Conservation (phyloP, 2,329 filamentous ascomycete genomes). For the Aspergillus vadensis region DNA sequence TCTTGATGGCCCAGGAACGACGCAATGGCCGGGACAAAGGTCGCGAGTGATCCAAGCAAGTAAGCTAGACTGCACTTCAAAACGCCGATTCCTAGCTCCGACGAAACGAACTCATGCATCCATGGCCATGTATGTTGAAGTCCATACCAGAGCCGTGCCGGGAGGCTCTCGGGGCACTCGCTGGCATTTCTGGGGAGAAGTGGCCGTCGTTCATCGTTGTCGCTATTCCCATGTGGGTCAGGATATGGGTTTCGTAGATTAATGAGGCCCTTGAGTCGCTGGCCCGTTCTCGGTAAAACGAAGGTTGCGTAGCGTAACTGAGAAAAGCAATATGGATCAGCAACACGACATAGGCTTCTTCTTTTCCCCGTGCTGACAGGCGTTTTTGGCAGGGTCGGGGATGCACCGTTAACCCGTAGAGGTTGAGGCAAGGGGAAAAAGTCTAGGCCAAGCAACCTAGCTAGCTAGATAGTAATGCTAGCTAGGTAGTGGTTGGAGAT, state of each 20-base stretch:
- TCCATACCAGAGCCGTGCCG: slow-evolving; percentile 23
- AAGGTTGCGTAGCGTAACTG: slow-evolving; percentile 82
- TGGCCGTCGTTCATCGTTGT: slow-evolving; percentile 42
- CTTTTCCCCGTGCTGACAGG: not conserved
- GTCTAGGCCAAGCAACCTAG: not conserved
- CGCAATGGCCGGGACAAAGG: slow-evolving; percentile 75
- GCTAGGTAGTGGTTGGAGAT: not conserved
- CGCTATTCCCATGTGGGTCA: slow-evolving; percentile 29
- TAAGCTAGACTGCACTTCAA: slow-evolving; percentile 92
- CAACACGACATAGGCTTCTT: not conserved
- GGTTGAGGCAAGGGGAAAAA: not conserved
- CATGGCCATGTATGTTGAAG: slow-evolving; percentile 42
- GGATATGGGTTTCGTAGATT: slow-evolving; percentile 64
- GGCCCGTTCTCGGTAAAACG: slow-evolving; percentile 81
- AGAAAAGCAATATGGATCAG: slow-evolving; percentile 3
- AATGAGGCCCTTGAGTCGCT: slow-evolving; percentile 77
- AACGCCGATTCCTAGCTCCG: slow-evolving; percentile 75
- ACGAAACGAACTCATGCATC: slow-evolving; percentile 64
- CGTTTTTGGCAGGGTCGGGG: not conserved
- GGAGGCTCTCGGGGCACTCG: slow-evolving; percentile 16
- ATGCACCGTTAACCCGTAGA: not conserved
- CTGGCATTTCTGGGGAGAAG: slow-evolving; percentile 33
- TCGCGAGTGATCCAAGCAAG: slow-evolving; percentile 80
- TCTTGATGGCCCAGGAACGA: slow-evolving; percentile 77
- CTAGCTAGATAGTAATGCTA: not conserved